phyloP scores from a whole-genome alignment of 306 rosid species.

The Cucumis hystrix region DNA sequence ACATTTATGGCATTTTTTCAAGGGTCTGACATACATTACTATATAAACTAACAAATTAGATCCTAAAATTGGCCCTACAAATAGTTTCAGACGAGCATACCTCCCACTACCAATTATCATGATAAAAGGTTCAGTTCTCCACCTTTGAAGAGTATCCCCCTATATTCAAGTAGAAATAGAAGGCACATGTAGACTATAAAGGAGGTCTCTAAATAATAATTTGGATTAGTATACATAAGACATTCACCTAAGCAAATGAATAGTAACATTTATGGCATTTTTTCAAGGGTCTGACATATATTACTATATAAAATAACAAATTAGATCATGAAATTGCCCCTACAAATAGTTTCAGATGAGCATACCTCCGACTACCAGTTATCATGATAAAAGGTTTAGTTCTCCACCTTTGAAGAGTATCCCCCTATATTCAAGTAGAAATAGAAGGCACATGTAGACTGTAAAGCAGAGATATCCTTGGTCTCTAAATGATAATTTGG shows the following conservation, averaged over 20 bases:
- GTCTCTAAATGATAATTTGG: too few species aligned
- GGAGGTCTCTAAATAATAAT: background rate
- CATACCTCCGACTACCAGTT: conserved; percentile 99
- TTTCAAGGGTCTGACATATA: background rate
- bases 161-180: too few species aligned
- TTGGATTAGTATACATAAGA: background rate
- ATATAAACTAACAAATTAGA: conserved; percentile 8
- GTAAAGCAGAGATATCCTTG: background rate
- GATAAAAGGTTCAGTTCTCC: conserved; percentile 97
- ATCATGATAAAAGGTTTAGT: conserved; percentile 98
- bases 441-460: too few species aligned
- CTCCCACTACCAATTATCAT: conserved; percentile 99
- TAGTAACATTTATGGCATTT: conserved; percentile 8
- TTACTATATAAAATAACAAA: conserved; percentile 4
- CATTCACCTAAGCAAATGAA: conserved; percentile 92
- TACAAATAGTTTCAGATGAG: background rate
- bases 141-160: conserved; percentile 98
- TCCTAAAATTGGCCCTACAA: background rate
- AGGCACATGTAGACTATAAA: background rate
- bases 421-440: conserved; percentile 55
- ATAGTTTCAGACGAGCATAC: conserved; percentile 24
- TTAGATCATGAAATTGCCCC: background rate
- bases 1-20: background rate
- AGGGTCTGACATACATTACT: background rate
- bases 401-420: conserved; percentile 98